These are phyloP conservation scores for Hanseniaspora lachancei DNA, from an alignment of 805 yeast genomes.

Conservation along the genomic window DNA sequence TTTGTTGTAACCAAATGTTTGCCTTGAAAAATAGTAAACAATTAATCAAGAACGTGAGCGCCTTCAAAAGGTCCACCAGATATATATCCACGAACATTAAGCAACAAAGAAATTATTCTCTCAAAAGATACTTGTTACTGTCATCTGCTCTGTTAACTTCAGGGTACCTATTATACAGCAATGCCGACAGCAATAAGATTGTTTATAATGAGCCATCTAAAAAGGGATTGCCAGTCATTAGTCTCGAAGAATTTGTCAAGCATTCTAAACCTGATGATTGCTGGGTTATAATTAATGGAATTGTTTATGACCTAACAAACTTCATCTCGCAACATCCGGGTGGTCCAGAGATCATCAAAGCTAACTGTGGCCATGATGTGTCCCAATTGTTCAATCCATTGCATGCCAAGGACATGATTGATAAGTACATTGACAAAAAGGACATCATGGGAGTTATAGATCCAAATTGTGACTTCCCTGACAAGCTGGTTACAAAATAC, in stretches of 20 bases:
- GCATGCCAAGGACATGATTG: slow-evolving; percentile 80
- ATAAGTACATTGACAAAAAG: slow-evolving; percentile 42
- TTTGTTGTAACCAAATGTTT: background rate
- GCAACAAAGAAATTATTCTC: background rate
- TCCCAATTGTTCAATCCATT: slow-evolving; percentile 75
- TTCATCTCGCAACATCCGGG: slow-evolving; percentile 75
- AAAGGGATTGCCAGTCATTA: slow-evolving; percentile 17
- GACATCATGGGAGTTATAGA: slow-evolving; percentile 50
- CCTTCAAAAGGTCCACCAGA: background rate
- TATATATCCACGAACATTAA: background rate
- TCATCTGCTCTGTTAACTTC: background rate
- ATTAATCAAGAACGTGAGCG: background rate
- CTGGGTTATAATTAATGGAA: slow-evolving; percentile 74
- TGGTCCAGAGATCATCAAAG: slow-evolving; percentile 57
- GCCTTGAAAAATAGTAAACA: background rate
- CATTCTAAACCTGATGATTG: slow-evolving; percentile 64
- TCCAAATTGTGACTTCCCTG: slow-evolving; percentile 20
- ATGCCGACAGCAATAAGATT: background rate
- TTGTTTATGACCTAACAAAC: slow-evolving; percentile 63
- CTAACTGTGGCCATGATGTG: slow-evolving; percentile 75
- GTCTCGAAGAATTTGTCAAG: slow-evolving; percentile 42
- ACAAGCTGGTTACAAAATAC: slow-evolving; percentile 21
- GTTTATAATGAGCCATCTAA: slow-evolving; percentile 11
- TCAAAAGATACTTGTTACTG: background rate
- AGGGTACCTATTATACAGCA: background rate